Evolutionary conservation across 73 alveolate species (phyloP).

Genomic region (Paramecium sonneborni): DNA sequence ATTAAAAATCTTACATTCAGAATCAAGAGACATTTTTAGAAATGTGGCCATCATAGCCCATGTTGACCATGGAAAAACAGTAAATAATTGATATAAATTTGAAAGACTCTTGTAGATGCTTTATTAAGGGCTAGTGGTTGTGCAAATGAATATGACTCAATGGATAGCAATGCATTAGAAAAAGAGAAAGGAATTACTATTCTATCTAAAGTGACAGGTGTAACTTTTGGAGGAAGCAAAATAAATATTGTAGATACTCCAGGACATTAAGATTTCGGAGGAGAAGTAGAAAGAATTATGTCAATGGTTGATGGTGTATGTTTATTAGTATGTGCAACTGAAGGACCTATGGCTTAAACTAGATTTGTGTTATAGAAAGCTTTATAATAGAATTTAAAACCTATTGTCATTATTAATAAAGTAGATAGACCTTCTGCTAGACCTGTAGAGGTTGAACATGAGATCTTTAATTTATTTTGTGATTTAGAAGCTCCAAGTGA

Average conservation of each 20-base stretch:
- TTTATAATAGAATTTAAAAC: conserved; percentile 74
- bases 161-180: conserved; percentile 78
- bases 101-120: conserved; percentile 75
- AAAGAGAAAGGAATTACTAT: conserved; percentile 81
- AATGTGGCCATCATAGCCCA: conserved; percentile 85
- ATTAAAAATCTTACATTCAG: conserved; percentile 43
- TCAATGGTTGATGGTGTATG: conserved; percentile 92
- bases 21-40: conserved; percentile 62
- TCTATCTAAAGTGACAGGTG: conserved; percentile 74
- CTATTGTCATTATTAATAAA: conserved; percentile 92
- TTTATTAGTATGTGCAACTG: conserved; percentile 89
- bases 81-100: not conserved
- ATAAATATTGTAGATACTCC: conserved; percentile 82
- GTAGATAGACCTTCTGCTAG: conserved; percentile 86
- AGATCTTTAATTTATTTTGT: conserved; percentile 84
- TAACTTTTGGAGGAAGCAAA: conserved; percentile 67
- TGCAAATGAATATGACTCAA: conserved; percentile 71
- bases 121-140: conserved; percentile 74
- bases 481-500: conserved; percentile 79
- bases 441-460: conserved; percentile 87
- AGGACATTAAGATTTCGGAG: conserved; percentile 84
- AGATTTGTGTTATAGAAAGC: conserved; percentile 91
- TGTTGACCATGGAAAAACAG: conserved; percentile 79
- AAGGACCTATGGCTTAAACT: conserved; percentile 92
- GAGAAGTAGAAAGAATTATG: conserved; percentile 87